These are phyloP conservation scores for Alternaria viburni DNA, from an alignment of 2,329 filamentous ascomycete genomes.

Conservation along the genomic window DNA sequence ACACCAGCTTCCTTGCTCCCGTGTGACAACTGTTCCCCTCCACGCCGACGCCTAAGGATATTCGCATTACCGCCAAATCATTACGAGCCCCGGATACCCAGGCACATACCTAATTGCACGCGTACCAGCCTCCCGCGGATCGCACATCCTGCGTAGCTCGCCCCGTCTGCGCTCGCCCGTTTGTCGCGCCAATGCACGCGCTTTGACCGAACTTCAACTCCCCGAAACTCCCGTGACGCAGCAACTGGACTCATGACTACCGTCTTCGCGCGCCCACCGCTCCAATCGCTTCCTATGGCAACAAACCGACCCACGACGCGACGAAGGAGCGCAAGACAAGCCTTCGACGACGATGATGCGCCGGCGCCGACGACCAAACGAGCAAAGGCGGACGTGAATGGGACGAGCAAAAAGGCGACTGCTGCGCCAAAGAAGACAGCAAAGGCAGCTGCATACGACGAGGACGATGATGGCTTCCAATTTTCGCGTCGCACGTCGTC, in stretches of 20 bases:
- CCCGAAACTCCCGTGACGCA: constrained; percentile 24
- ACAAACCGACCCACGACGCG: constrained; percentile 52
- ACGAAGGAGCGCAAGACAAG: constrained; percentile 55
- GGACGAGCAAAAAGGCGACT: constrained; percentile 45
- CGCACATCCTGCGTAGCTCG: constrained; percentile 8
- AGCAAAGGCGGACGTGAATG: constrained; percentile 48
- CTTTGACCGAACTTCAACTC: constrained; percentile 35
- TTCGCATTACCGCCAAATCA: constrained; percentile 44
- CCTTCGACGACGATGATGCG: constrained; percentile 54
- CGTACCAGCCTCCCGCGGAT: constrained; percentile 6
- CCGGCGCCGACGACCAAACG: constrained; percentile 49
- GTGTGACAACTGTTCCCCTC: constrained; percentile 30
- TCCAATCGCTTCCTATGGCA: constrained; percentile 57
- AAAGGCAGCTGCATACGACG: constrained; percentile 52
- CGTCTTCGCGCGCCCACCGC: constrained; percentile 48
- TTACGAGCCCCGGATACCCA: constrained; percentile 26
- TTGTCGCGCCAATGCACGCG: constrained; percentile 45
- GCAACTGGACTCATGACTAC: constrained; percentile 46
- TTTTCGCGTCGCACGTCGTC: constrained; percentile 53
- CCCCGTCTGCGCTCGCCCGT: constrained; percentile 11
- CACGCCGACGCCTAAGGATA: constrained; percentile 32
- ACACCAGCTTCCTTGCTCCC: constrained; percentile 35
- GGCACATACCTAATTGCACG: constrained; percentile 3
- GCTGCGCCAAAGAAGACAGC: constrained; percentile 45
- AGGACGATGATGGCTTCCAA: constrained; percentile 57